Evolutionary conservation across 164 flowering plant genomes (phyloP), one percentile per base, ranked within the genome.

Genomic region (Macadamia integrifolia): DNA sequence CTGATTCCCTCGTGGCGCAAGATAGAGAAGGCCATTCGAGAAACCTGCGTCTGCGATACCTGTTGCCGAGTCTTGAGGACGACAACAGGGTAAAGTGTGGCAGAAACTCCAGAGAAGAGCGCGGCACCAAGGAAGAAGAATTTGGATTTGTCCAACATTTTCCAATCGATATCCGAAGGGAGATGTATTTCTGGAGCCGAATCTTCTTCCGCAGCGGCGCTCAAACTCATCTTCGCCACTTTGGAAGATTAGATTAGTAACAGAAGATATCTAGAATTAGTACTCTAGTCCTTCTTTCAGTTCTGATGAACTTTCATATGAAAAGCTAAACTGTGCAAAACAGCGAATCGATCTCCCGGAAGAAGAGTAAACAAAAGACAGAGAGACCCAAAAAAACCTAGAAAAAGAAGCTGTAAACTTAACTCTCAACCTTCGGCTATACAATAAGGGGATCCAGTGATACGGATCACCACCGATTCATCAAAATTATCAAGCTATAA

Each of bases 41-140:
- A 67, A 75, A 73, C 18, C 78, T 88, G 49, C 76, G 64, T n/a
- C 66, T 69, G 58, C 77, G 58, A 74, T 18, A 87, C 76, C 66
- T 89, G 94, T 73, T 84, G 91, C 72, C 91, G 55, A 2, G 94
- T 89, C 61, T 88, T 89, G 46, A 89, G 57, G n/a, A 89, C 83
- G 6, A 87, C 86, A 1, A 74, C 82, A 1, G 94, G 94, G 68
- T 89, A 89, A 1, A 89, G 80, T 2, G 83, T 30, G 0, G 80
- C 83, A 0, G 91, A 87, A 5, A 90, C 88, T 14, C 89, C 90
- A 5, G 98, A 90, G 65, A 92, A 92, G 6, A 92, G 79, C 2
- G 90, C 98, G 0, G 94, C 93, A 1, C 98, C 98, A 29, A 92
- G 86, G 60, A 92, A 63, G 82, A 89, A 92, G 69, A 92, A 92